These are phyloP conservation scores for Elsinoe fawcettii DNA, from an alignment of 2,329 filamentous ascomycete species.

Conservation along the genomic window DNA sequence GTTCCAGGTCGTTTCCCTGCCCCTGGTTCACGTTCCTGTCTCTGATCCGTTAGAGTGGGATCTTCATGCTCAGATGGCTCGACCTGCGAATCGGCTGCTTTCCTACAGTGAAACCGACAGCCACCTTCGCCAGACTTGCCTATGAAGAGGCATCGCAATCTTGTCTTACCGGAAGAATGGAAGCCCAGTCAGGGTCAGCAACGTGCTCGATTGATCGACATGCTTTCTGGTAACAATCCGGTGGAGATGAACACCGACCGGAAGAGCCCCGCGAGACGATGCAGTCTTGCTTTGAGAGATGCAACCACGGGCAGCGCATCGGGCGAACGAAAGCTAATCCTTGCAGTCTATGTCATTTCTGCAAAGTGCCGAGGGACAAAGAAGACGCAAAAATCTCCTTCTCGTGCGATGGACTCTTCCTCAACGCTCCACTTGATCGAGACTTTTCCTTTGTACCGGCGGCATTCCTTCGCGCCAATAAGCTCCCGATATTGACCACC, in stretches of 20 bases:
- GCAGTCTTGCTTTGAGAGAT: background rate
- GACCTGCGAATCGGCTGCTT: background rate
- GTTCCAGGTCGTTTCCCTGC: background rate
- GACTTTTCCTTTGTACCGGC: background rate
- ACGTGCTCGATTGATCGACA: background rate
- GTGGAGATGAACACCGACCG: background rate
- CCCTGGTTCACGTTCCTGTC: background rate
- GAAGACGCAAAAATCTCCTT: background rate
- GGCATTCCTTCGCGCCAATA: background rate
- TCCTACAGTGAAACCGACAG: background rate
- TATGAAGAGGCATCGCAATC: background rate
- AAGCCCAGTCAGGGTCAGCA: background rate
- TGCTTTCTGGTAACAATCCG: background rate
- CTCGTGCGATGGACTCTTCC: no score
- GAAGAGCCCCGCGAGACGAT: background rate
- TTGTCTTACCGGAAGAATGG: background rate
- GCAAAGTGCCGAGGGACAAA: background rate
- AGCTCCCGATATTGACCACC: background rate
- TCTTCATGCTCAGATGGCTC: background rate
- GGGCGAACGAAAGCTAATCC: constrained; percentile 3
- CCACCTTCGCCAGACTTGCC: background rate
- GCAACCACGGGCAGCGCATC: background rate
- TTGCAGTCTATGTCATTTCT: background rate
- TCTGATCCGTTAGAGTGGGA: background rate
- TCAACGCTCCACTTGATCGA: background rate